These are phyloP conservation scores for Eucalyptus curtisii DNA, from an alignment of 345 rosid genomes.

Conservation along the genomic window DNA sequence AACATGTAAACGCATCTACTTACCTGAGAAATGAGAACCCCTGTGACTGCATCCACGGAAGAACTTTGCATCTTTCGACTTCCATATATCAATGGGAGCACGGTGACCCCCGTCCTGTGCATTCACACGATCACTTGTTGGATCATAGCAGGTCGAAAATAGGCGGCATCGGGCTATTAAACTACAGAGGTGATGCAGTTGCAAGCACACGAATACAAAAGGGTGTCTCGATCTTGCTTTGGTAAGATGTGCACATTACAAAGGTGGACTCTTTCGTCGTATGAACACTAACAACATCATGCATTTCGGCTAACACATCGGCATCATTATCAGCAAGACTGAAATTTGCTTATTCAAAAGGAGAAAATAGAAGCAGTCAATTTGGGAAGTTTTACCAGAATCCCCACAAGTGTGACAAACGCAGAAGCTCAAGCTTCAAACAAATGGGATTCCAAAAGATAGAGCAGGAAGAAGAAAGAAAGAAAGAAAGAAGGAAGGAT, in stretches of 20 bases:
- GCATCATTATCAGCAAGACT: not conserved
- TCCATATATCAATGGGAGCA: slow-evolving; percentile 77
- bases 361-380: not conserved
- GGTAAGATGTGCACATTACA: not conserved
- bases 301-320: not conserved
- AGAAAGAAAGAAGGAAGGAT: not conserved
- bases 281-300: not conserved
- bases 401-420: not conserved
- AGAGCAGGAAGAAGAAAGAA: not conserved
- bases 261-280: not conserved
- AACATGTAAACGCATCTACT: slow-evolving; percentile 5
- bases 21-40: slow-evolving; percentile 56
- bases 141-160: not conserved
- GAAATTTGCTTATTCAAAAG: not conserved
- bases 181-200: not conserved
- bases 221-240: not conserved
- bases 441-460: not conserved
- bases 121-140: not conserved
- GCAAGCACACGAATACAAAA: not conserved
- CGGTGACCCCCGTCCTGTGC: slow-evolving; percentile 42
- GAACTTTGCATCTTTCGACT: slow-evolving; percentile 49
- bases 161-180: not conserved
- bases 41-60: slow-evolving; percentile 82
- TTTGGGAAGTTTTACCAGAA: not conserved
- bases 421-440: not conserved